These are phyloP conservation scores for Phycomyces nitens DNA, from an alignment of 192 early-diverging fungal species.

Conservation along the genomic window DNA sequence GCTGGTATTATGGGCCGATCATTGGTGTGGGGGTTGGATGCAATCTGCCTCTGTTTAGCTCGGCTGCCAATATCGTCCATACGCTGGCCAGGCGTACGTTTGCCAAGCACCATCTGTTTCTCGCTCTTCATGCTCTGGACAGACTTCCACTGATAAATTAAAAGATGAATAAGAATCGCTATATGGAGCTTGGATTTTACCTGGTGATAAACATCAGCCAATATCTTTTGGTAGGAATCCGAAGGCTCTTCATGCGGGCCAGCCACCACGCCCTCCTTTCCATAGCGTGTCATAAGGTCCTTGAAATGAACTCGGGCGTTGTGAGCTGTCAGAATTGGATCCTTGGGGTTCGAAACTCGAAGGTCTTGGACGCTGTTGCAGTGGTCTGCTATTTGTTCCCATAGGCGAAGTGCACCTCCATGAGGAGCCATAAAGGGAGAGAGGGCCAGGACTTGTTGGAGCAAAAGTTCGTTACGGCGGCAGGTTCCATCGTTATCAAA, in stretches of 20 bases:
- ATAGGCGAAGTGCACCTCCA: neutral
- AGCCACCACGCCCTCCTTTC: neutral
- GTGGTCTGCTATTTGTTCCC: neutral
- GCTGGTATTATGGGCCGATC: too few relatives aligned
- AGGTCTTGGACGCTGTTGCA: neutral
- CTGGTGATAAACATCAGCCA: conserved; percentile 1
- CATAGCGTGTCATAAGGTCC: neutral
- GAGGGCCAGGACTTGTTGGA: neutral
- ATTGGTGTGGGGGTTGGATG: neutral
- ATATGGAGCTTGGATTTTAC: neutral
- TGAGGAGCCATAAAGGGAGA: neutral
- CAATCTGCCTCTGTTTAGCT: neutral
- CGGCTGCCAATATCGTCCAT: neutral
- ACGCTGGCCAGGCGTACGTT: neutral
- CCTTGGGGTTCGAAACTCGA: neutral
- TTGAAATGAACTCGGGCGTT: neutral
- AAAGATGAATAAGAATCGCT: neutral
- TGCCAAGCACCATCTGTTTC: neutral
- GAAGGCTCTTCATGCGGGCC: neutral
- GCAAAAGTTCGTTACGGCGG: neutral
- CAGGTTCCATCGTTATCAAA: neutral
- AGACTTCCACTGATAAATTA: neutral
- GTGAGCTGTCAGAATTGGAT: conserved; percentile 2
- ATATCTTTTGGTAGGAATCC: neutral
- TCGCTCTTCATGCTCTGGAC: neutral